Base-by-base conservation (phyloP, 371 early-diverging fungal species). In the Capniomyces stellatus region DNA sequence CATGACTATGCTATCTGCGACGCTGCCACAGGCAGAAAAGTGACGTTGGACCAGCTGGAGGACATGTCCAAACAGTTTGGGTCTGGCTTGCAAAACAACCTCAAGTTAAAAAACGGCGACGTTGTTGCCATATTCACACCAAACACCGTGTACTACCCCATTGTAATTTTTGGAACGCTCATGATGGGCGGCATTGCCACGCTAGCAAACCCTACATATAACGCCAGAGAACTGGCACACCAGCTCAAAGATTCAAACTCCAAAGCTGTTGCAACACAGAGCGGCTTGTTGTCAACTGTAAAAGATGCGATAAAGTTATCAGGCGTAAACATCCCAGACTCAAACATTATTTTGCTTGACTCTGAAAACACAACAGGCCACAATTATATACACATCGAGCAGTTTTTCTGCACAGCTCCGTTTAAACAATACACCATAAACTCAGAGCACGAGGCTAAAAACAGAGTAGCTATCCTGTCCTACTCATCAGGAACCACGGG, bases 401-500 rank as follows among this genome's bases (percentile, higher is more conserved):
- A 42, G 18, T n/a, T 54, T 10, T 47, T 39, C 18, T 54, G 25
- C 8, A 12, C 25, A 21, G 10, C 22, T 13, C 48, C 54, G 8
- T 46, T 54, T 47, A 42, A 2, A 2, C 3, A n/a, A 19, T 47
- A 6, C 22, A 44, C n/a, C 3, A 54, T 54, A 12, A 29, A 42
- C 8, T 18, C 21, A 21, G 46, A 54, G 24, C 18, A 4, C 4
- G 54, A 24, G 13, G 54, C 54, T 28, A 39, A 42, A 3, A 22
- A 54, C 2, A 22, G 48, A 58, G 28, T 84, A 23, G 87, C 89
- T 3, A 84, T 82, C 54, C 71, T 92, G 40, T 87, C 87, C 64
- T 92, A 83, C 70, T 86, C 87, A 13, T 82, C 83, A 35, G 93
- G 93, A 27, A 92, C 91, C 4, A 89, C 91, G 0, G 90, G 67